Conservation (phyloP, 2,329 filamentous ascomycete genomes). For the Sordariomycetes sp. region DNA sequence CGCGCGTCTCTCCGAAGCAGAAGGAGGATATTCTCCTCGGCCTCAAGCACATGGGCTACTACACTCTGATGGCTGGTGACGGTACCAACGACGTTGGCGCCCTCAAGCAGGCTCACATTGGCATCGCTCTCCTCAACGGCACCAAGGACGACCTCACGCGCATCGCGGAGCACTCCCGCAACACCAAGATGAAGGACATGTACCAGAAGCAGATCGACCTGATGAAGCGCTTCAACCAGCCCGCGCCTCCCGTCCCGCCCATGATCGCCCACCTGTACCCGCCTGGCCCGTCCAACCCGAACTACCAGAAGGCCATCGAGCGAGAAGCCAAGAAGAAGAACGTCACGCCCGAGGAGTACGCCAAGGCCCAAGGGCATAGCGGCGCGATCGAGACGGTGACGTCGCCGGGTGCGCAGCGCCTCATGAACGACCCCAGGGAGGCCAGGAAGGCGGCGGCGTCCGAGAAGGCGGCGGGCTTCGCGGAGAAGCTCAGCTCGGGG, state of each 20-base stretch:
- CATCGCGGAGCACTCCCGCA: conserved; percentile 87
- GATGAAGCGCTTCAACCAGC: conserved; percentile 94
- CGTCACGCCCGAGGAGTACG: conserved; percentile 47
- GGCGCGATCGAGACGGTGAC: conserved; percentile 53
- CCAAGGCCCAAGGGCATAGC: conserved; percentile 36
- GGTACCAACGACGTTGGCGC: conserved; percentile 97
- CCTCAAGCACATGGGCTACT: conserved; percentile 93
- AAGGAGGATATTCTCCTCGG: conserved; percentile 98
- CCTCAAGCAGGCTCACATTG: conserved; percentile 94
- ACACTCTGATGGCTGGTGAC: conserved; percentile 96
- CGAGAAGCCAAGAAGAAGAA: conserved; percentile 75
- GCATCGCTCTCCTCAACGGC: conserved; percentile 90
- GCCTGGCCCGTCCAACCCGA: conserved; percentile 81
- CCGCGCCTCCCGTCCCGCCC: conserved; percentile 79
- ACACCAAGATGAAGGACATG: conserved; percentile 95
- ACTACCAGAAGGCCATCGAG: conserved; percentile 85
- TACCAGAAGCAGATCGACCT: conserved; percentile 92
- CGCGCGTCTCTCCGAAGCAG: conserved; percentile 94
- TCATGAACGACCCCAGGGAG: conserved; percentile 42
- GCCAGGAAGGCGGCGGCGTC: conserved; percentile 55
- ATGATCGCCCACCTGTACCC: conserved; percentile 92
- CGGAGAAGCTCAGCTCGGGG: conserved; percentile 73
- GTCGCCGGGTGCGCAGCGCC: conserved; percentile 53
- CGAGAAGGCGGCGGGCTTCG: conserved; percentile 65
- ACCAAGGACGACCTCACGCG: conserved; percentile 82